Base-by-base conservation (phyloP, 2,329 filamentous ascomycete genomes). In the Paraconiothyrium sp. region DNA sequence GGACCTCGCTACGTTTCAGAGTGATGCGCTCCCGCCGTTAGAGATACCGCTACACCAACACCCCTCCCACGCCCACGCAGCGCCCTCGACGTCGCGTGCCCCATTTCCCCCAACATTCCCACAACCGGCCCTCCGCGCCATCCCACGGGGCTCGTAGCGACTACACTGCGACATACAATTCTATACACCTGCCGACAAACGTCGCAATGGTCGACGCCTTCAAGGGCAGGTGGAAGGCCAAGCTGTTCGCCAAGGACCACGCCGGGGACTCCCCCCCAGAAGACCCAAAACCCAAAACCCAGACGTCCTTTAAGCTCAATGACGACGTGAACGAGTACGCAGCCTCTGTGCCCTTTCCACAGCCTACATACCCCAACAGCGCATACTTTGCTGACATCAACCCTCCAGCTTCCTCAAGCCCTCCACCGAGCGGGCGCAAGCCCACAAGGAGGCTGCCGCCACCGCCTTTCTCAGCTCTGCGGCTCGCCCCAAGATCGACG, bases 371-470 rank as follows among this genome's bases (percentile, higher is more conserved):
- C n/a, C 8, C n/a, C n/a, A 22, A 20, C 34, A 22, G 20, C 37
- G 22, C 20, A 39, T 27, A 35, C 27, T 34, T 2, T 55, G 39
- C 52, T 55, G 24, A 55, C 24, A 22, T 10, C 39, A 27, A 30
- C n/a, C 52, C 22, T 34, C 24, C 13, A 55, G 52, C 72, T 89
- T 89, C 74, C 81, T 89, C 59, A 84, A 83, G 65, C 82, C 84
- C 55, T 84, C 83, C 49, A 84, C 82, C 55, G 79, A 84, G 6
- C 81, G 79, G 65, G 73, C 79, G 41, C 70, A 71, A 51, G 67
- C 67, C 44, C 73, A 74, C 34, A 70, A 72, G 44, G 65, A 72
- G 37, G 71, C 68, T 52, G 64, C 69, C 55, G 66, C 72, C 56
- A 65, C 72, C 55, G 72, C 75, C 67, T 74, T 72, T 51, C 64